Conservation (phyloP, 1,284 basidiomycete species). For the Ceratobasidium sp. region DNA sequence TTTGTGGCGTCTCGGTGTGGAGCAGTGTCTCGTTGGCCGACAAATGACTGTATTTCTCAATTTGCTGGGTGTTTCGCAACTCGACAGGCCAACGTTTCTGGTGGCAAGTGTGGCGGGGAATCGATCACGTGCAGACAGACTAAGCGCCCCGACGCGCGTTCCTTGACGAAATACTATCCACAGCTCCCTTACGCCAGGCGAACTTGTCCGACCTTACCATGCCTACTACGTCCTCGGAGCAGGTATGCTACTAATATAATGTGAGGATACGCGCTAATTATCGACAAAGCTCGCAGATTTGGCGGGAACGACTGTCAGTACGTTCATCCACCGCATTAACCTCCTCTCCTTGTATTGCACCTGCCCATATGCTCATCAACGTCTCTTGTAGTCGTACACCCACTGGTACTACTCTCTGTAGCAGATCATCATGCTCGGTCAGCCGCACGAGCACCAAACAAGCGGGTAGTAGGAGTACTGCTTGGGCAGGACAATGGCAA, state of each 20-base stretch:
- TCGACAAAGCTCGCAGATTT: constrained; percentile 65
- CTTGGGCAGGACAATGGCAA: constrained; percentile 94
- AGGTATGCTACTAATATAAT: constrained; percentile 9
- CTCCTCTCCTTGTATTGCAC: background rate
- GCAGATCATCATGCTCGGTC: constrained; percentile 91
- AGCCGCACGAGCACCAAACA: constrained; percentile 78
- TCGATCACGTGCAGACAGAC: background rate
- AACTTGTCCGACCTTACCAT: constrained; percentile 3
- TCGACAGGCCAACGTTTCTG: too few relatives aligned
- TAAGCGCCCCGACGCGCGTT: constrained; percentile 35
- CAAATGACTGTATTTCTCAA: too few relatives aligned
- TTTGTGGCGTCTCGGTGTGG: too few relatives aligned
- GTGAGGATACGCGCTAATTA: background rate
- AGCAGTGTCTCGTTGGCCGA: too few relatives aligned
- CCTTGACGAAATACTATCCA: background rate
- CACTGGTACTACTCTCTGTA: constrained; percentile 89
- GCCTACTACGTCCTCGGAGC: constrained; percentile 41
- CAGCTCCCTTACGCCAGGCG: background rate
- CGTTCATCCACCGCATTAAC: constrained; percentile 48
- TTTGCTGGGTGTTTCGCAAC: too few relatives aligned
- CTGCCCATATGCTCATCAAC: background rate
- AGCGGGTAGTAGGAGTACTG: constrained; percentile 92
- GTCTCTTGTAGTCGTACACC: constrained; percentile 76
- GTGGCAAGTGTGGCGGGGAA: constrained; percentile 4
- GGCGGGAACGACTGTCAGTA: constrained; percentile 73